phyloP scores from a whole-genome alignment of 805 yeast species.

The Candida oleophila region DNA sequence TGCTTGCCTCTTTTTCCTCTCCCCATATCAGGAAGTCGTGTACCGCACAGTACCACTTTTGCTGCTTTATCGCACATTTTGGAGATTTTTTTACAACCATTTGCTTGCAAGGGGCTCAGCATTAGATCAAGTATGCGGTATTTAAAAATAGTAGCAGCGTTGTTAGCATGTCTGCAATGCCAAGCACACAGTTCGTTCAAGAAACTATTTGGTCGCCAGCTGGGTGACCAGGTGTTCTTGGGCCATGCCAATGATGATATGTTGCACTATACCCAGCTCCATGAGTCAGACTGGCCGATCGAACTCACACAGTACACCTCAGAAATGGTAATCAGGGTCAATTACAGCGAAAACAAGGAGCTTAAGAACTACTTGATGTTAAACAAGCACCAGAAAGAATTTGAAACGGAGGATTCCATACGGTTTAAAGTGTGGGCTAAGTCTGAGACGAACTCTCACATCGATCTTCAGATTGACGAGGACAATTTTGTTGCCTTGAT shows the following conservation, averaged over 20 bases:
- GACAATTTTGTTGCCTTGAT: slow-evolving; percentile 25
- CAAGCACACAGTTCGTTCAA: not conserved
- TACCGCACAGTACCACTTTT: no score
- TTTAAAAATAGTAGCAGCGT: not conserved
- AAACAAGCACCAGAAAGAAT: slow-evolving; percentile 12
- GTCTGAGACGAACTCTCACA: slow-evolving; percentile 4
- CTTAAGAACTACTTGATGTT: slow-evolving; percentile 18
- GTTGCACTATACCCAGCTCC: slow-evolving; percentile 32
- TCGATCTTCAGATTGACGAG: slow-evolving; percentile 19
- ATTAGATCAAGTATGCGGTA: not conserved
- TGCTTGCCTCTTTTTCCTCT: no score
- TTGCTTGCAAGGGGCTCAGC: no score
- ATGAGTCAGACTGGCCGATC: slow-evolving; percentile 33
- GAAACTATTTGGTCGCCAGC: not conserved
- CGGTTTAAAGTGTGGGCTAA: slow-evolving; percentile 6
- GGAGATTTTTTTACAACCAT: no score
- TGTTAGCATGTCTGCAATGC: no score
- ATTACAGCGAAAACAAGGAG: slow-evolving; percentile 20
- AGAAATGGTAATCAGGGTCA: slow-evolving; percentile 46
- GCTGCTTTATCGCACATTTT: no score
- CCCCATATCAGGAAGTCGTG: no score
- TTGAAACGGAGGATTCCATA: not conserved
- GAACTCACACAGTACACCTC: slow-evolving; percentile 40
- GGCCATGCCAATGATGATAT: not conserved
- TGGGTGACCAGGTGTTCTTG: not conserved